Evolutionary conservation across 139 green algal species (phyloP).

Genomic region (Micractinium sp.): DNA sequence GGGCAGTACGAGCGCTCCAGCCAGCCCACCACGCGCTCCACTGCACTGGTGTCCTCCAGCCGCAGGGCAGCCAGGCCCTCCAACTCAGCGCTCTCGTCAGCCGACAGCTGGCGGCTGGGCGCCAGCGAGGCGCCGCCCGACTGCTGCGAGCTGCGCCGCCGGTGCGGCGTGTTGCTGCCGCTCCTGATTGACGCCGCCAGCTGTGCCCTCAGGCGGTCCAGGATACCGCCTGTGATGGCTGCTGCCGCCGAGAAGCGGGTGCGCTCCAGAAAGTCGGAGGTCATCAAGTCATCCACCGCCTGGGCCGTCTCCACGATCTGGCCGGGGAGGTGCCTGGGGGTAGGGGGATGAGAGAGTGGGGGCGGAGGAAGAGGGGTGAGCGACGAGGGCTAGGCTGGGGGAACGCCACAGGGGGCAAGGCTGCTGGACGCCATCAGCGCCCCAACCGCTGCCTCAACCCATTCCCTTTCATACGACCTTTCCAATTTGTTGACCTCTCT

Average conservation of each 20-base stretch:
- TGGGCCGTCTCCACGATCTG: conserved; percentile 61
- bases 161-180: neutral
- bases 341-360: neutral
- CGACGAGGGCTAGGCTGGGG: too few species aligned
- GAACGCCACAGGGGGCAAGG: too few species aligned
- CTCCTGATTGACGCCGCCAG: neutral
- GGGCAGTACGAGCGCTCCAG: neutral
- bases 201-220: conserved; percentile 13
- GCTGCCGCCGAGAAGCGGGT: neutral
- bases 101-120: conserved; percentile 24
- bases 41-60: neutral
- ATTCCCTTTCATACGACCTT: too few species aligned
- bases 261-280: conserved; percentile 41
- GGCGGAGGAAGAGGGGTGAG: too few species aligned
- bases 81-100: conserved; percentile 25
- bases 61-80: neutral
- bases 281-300: conserved; percentile 57
- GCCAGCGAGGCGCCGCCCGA: neutral
- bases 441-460: too few species aligned
- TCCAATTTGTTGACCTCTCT: neutral
- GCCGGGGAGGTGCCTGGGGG: conserved; percentile 40
- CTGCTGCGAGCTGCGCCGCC: neutral
- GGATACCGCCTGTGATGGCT: neutral
- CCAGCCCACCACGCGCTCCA: conserved; percentile 5
- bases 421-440: too few species aligned